Evolutionary conservation across 805 yeast genomes (phyloP), one percentile per base, ranked within the genome.

Genomic region (Wickerhamiella dianesei): DNA sequence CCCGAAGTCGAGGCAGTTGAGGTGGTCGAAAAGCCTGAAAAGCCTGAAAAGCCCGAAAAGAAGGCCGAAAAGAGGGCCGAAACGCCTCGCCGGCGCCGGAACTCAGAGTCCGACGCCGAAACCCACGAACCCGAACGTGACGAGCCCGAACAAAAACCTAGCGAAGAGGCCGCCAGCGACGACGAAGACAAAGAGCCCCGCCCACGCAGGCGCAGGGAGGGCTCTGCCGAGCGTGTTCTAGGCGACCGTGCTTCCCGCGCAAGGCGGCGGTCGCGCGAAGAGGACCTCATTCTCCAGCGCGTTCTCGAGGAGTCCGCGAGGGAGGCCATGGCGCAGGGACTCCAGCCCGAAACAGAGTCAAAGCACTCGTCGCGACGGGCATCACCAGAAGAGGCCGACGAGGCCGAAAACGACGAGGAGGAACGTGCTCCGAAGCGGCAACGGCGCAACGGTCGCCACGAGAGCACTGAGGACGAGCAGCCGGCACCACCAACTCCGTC

Each of bases 301-400:
- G 72, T 68, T 5, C 57, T 68, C 16, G 67, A 66, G 50, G 69
- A 65, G 44, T 57, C 65, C 17, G 65, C 62, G 4, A 56, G 62
- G 32, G 71, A 67, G 44, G 57, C 55, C 14, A 49, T 52, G 40
- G 47, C 21, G 8, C 41, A 39, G 16, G 41, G 41, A 12, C 18
- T 39, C 9, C 25, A 39, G 12, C 20, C 18, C 4, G 25, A 39
- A n/a, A 25, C 32, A 12, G 32, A 12, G 9, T 25, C 32, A 25
- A 25, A 55, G 45, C 46, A 55, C 49, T 47, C 49, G 50, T 51
- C 50, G 16, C 44, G 48, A 1, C 45, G 56, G 18, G 36, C 45
- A 18, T 37, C 50, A 17, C 36, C 19, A 5, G 47, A 53, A 53
- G 45, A 51, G 53, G 35, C 54, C 68, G 21, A 64, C 63, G 51